Base-by-base conservation (phyloP, 345 rosid species). In the Hibiscus mutabilis region DNA sequence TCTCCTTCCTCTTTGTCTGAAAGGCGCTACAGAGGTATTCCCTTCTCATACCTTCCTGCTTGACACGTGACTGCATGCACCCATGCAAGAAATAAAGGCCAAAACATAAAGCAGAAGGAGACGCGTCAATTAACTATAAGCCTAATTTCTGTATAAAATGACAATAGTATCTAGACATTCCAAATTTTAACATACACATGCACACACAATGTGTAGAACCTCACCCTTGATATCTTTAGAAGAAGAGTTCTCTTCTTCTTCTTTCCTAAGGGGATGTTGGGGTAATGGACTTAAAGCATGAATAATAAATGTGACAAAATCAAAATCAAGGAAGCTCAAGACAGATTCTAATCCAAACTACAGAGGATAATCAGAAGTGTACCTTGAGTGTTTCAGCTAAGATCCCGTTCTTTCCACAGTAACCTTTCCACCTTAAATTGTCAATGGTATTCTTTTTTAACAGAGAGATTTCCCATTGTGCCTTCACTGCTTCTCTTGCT, bases 301-400 rank as follows among this genome's bases (percentile, higher is more conserved):
- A 21, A 21, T 65, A 65, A 65, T 8, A 62, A 62, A 62, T 37
- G 15, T 37, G 4, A 62, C 27, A 12, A 37, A 18, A 35, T 40
- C 10, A 13, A 42, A 65, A 65, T 22, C 35, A 14, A 44, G 35
- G 56, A 44, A 24, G 21, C 24, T 66, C 69, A 44, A 24, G 19
- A 42, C 19, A 63, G 68, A 64, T 19, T 64, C 42, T 2, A 40
- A 64, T 16, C 18, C 16, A 8, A 33, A 42, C 52, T 21, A 42
- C 53, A 65, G 53, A 22, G 59, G 35, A 69, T 64, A n/a, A 61
- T 15, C 18, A 58, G 42, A 44, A 19, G 16, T 60, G 31, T 82
- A 86, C 93, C 87, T 84, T 84, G 51, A 91, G 80, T 51, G 85
- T 80, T 77, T 85, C 83, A 29, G 82, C 77, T 71, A 91, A 82